Percentiles rank a stretch among this genome's conserved stretches.
Conservation (phyloP, 2,329 filamentous ascomycete genomes). For the Nemania sp. region DNA sequence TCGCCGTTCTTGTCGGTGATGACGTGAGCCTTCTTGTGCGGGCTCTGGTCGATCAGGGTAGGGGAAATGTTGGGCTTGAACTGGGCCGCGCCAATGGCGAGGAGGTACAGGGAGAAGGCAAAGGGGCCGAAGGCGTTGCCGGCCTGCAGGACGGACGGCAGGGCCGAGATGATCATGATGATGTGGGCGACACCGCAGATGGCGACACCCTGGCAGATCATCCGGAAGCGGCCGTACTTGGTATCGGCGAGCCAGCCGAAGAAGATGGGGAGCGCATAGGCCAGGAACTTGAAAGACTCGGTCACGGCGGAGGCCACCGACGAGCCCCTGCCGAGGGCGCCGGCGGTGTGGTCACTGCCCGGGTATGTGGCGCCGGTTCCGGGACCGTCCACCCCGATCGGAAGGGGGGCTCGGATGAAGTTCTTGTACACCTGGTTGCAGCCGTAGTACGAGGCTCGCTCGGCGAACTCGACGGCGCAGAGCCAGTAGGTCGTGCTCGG, state of each 20-base stretch:
- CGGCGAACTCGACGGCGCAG: slow-evolving; percentile 56
- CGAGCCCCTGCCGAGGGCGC: slow-evolving; percentile 54
- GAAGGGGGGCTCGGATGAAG: slow-evolving; percentile 58
- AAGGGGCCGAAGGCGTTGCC: slow-evolving; percentile 56
- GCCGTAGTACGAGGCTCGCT: slow-evolving; percentile 57
- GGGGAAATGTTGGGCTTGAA: slow-evolving; percentile 77
- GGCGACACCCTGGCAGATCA: slow-evolving; percentile 40
- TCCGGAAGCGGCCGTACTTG: slow-evolving; percentile 46
- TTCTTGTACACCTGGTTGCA: slow-evolving; percentile 56
- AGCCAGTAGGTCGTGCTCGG: slow-evolving; percentile 50
- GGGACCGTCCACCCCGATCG: slow-evolving; percentile 49
- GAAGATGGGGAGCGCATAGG: slow-evolving; percentile 52
- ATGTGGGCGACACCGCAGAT: slow-evolving; percentile 44
- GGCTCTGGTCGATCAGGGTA: slow-evolving; percentile 70
- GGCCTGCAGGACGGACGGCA: slow-evolving; percentile 47
- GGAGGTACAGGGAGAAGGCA: slow-evolving; percentile 63
- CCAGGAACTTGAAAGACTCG: slow-evolving; percentile 51
- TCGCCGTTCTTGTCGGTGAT: slow-evolving; percentile 59
- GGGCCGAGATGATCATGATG: slow-evolving; percentile 42
- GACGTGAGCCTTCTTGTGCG: slow-evolving; percentile 58
- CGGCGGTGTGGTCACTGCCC: slow-evolving; percentile 45
- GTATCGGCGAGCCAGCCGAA: slow-evolving; percentile 49
- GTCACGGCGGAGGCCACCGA: slow-evolving; percentile 52
- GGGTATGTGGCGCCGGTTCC: slow-evolving; percentile 39
- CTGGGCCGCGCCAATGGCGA: slow-evolving; percentile 63